These are phyloP conservation scores for Pleurotus giganteus DNA, from an alignment of 768 basidiomycete genomes.

Conservation along the genomic window DNA sequence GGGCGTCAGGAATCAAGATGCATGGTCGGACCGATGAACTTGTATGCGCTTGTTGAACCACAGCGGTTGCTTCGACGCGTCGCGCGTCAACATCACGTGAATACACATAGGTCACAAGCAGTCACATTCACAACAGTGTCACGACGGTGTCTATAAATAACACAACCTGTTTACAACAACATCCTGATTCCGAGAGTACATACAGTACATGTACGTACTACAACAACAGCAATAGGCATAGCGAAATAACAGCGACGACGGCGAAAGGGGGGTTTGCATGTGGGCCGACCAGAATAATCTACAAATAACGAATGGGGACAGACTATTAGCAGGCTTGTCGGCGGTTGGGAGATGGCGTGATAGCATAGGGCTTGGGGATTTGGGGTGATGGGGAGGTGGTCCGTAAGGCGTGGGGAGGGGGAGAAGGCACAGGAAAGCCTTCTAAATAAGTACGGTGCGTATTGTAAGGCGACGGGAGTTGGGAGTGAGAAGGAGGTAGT, in stretches of 20 bases:
- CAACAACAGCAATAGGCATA: too few relatives aligned
- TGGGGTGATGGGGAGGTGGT: background rate
- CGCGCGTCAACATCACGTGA: background rate
- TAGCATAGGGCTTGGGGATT: background rate
- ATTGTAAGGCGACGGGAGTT: background rate
- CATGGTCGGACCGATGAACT: background rate
- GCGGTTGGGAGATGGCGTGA: background rate
- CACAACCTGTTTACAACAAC: background rate
- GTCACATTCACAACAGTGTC: background rate
- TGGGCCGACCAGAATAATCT: background rate
- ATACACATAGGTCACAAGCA: background rate
- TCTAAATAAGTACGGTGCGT: background rate
- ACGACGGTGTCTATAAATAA: background rate
- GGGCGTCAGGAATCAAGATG: background rate
- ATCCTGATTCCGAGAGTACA: background rate
- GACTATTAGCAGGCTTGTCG: background rate
- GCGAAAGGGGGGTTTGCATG: conserved; percentile 1
- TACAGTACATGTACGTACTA: too few relatives aligned
- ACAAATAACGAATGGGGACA: background rate
- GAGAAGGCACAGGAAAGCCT: background rate
- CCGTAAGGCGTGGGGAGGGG: background rate
- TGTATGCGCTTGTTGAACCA: background rate
- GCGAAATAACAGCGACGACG: too few relatives aligned
- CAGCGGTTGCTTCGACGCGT: background rate
- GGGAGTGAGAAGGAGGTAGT: background rate